phyloP scores from a whole-genome alignment of 768 basidiomycete genomes.

The Pleurotus sapidus region DNA sequence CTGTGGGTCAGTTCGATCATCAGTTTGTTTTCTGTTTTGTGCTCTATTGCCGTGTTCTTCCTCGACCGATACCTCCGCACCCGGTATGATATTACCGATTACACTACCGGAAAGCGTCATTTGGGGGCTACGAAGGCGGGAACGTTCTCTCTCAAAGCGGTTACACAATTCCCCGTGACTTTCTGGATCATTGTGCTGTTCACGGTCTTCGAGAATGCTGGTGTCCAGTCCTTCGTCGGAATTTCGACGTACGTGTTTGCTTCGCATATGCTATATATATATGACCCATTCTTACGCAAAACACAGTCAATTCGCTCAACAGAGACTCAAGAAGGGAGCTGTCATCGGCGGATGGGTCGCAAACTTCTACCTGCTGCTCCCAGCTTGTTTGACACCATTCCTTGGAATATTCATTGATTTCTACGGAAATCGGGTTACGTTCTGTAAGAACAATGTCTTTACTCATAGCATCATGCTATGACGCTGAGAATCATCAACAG shows the following conservation, averaged over 20 bases:
- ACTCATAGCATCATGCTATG: background rate
- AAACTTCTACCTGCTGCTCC: conserved; percentile 38
- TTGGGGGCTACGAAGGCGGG: conserved; percentile 18
- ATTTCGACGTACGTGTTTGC: conserved; percentile 34
- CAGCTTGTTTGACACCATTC: conserved; percentile 36
- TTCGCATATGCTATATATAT: background rate
- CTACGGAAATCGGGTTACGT: conserved; percentile 33
- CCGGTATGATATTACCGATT: conserved; percentile 32
- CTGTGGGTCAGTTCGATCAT: conserved; percentile 39
- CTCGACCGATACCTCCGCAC: conserved; percentile 33
- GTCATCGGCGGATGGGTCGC: conserved; percentile 44
- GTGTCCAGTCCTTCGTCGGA: conserved; percentile 39
- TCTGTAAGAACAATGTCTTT: conserved; percentile 25
- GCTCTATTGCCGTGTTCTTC: conserved; percentile 31
- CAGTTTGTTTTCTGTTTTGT: conserved; percentile 33
- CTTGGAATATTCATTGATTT: conserved; percentile 37
- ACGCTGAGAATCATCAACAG: conserved; percentile 13
- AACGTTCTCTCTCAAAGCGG: conserved; percentile 28
- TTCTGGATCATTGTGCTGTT: conserved; percentile 41
- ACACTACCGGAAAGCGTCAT: conserved; percentile 28
- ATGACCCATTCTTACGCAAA: too few relatives aligned
- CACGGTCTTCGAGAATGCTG: conserved; percentile 37
- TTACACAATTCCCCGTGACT: conserved; percentile 30
- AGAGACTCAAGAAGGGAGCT: conserved; percentile 37
- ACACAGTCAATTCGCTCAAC: conserved; percentile 37